Percentiles rank a stretch among this genome's conserved stretches.
These are phyloP conservation scores for Lentinula detonsa DNA, from an alignment of 768 basidiomycete species.

Conservation along the genomic window DNA sequence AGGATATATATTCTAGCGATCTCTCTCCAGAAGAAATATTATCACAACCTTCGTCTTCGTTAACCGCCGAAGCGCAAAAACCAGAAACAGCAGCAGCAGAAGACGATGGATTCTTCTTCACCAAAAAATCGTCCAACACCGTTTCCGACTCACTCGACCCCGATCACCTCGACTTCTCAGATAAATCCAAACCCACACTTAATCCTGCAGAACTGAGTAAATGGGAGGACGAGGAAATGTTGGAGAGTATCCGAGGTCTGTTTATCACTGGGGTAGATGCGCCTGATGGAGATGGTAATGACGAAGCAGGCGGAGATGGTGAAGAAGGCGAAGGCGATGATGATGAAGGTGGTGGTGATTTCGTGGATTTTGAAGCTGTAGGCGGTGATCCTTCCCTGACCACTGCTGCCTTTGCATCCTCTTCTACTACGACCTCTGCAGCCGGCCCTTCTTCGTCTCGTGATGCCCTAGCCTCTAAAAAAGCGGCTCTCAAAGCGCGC, in stretches of 20 bases:
- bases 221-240: slow-evolving; percentile 82
- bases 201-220: slow-evolving; percentile 46
- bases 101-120: slow-evolving; percentile 74
- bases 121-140: slow-evolving; percentile 31
- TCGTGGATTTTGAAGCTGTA: slow-evolving; percentile 32
- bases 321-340: slow-evolving; percentile 34
- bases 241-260: slow-evolving; percentile 79
- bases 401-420: slow-evolving; percentile 9
- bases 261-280: slow-evolving; percentile 78
- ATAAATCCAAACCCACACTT: slow-evolving; percentile 57
- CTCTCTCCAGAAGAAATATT: slow-evolving; percentile 69
- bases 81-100: slow-evolving; percentile 19
- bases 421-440: slow-evolving; percentile 15
- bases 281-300: slow-evolving; percentile 9
- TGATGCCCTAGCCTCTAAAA: slow-evolving; percentile 72
- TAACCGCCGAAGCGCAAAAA: slow-evolving; percentile 5
- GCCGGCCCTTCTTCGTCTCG: slow-evolving; percentile 25
- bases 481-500: slow-evolving; percentile 86
- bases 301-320: slow-evolving; percentile 21
- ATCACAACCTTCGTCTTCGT: slow-evolving; percentile 15
- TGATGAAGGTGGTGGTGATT: slow-evolving; percentile 33
- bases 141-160: slow-evolving; percentile 6
- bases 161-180: slow-evolving; percentile 41
- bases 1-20: slow-evolving; percentile 71
- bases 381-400: slow-evolving; percentile 8